Percentiles rank a stretch among this genome's conserved stretches.
phyloP scores from a whole-genome alignment of 148 eudicot genomes.

The Heliamphora exappendiculata region DNA sequence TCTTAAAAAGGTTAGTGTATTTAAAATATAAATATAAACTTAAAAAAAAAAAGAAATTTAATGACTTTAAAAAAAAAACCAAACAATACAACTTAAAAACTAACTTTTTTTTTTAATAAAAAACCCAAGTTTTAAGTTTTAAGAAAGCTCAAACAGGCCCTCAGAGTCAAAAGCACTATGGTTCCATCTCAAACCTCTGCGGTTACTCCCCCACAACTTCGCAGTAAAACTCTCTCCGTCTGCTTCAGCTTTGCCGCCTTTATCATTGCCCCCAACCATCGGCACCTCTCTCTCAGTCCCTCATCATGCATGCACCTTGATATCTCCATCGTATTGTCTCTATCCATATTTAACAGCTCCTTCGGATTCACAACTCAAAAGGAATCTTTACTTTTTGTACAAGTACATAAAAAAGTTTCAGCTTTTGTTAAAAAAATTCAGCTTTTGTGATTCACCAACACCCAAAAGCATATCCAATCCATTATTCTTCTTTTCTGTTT shows the following conservation, averaged over 20 bases:
- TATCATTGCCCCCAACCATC: neutral
- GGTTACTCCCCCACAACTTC: neutral
- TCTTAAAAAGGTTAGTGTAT: too few relatives aligned
- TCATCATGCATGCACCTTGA: neutral
- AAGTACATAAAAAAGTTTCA: neutral
- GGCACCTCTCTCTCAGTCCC: neutral
- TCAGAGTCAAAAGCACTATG: too few relatives aligned
- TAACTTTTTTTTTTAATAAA: too few relatives aligned
- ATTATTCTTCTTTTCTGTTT: neutral
- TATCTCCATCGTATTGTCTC: conserved; percentile 3
- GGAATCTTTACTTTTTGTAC: conserved; percentile 10
- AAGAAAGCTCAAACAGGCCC: too few relatives aligned
- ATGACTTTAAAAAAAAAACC: too few relatives aligned
- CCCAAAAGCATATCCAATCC: neutral
- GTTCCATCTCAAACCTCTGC: neutral
- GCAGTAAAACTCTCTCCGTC: neutral
- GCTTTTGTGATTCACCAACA: neutral
- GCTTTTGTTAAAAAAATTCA: neutral
- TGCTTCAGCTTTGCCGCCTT: neutral
- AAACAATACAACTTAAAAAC: too few relatives aligned
- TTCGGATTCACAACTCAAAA: neutral
- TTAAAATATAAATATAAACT: too few relatives aligned
- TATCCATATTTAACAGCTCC: neutral
- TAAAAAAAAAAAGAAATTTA: too few relatives aligned
- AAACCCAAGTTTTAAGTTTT: too few relatives aligned